Evolutionary conservation across 495 filamentous ascomycete species (phyloP).

Genomic region (Lasiosphaeria miniovina): DNA sequence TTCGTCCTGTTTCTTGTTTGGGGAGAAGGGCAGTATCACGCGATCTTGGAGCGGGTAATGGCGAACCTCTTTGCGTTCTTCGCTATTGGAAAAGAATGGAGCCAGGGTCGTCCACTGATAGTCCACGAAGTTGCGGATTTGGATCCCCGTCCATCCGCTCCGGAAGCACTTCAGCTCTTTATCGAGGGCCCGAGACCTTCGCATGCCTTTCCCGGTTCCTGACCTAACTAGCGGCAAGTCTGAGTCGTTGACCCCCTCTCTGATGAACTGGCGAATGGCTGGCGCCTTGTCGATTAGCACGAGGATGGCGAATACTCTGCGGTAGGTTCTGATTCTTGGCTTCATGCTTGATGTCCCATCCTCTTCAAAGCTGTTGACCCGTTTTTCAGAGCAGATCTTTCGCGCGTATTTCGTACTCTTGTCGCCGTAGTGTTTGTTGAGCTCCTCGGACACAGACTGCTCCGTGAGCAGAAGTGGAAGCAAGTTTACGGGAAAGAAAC

Average conservation of each 20-base stretch:
- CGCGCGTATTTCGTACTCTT: too few relatives aligned
- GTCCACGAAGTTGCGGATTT: conserved; percentile 12
- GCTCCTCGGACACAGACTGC: too few relatives aligned
- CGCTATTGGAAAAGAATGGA: conserved; percentile 12
- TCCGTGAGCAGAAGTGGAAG: too few relatives aligned
- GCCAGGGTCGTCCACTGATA: conserved; percentile 19
- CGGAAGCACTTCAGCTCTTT: conserved; percentile 9
- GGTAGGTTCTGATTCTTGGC: conserved; percentile 1
- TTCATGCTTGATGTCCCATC: too few relatives aligned
- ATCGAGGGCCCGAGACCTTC: background rate
- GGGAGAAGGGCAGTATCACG: background rate
- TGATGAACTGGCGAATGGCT: conserved; percentile 18
- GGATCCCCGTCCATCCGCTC: conserved; percentile 2
- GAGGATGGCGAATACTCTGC: conserved; percentile 26
- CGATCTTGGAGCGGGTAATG: background rate
- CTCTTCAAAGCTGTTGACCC: too few relatives aligned
- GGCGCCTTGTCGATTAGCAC: conserved; percentile 15
- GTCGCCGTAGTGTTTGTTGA: too few relatives aligned
- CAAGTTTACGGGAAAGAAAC: too few relatives aligned
- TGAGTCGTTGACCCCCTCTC: conserved; percentile 5
- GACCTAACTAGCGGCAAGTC: background rate
- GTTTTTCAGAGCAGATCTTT: too few relatives aligned
- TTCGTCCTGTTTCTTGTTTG: too few relatives aligned
- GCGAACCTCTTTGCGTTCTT: background rate
- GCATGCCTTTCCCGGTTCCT: background rate